A percentile compares a stretch with the other conserved stretches of the same genome.
These are phyloP conservation scores for Lipomyces starkeyi DNA, from an alignment of 805 yeast genomes.

Conservation along the genomic window DNA sequence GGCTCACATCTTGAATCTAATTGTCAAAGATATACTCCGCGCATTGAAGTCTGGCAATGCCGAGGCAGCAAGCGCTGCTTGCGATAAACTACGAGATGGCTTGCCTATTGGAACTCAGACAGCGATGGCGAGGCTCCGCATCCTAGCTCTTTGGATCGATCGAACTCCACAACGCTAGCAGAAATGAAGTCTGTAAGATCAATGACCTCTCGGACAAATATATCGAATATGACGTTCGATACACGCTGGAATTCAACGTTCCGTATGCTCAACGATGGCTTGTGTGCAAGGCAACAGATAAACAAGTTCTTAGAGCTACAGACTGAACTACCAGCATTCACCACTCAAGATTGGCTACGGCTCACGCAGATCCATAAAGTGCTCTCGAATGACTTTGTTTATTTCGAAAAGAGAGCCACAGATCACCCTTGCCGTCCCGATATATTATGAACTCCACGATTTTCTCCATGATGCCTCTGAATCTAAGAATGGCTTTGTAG, in stretches of 20 bases:
- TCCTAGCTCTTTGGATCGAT: neutral
- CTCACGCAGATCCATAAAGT: constrained; percentile 8
- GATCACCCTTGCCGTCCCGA: neutral
- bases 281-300: neutral
- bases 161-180: neutral
- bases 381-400: neutral
- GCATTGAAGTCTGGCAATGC: constrained; percentile 1
- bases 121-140: neutral
- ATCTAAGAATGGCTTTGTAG: neutral
- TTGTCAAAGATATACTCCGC: neutral
- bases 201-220: neutral
- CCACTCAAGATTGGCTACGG: neutral
- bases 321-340: neutral
- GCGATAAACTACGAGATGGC: neutral
- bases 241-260: constrained; percentile 1
- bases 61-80: neutral
- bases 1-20: constrained; percentile 4
- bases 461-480: constrained; percentile 1
- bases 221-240: neutral
- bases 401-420: neutral
- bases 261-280: constrained; percentile 5
- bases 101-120: no score
- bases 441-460: neutral
- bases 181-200: constrained; percentile 1
- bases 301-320: constrained; percentile 4